A percentile compares a stretch with the other conserved stretches of the same genome.
These are phyloP conservation scores for Cytauxzoon felis DNA, from an alignment of 169 alveolate genomes.

Conservation along the genomic window DNA sequence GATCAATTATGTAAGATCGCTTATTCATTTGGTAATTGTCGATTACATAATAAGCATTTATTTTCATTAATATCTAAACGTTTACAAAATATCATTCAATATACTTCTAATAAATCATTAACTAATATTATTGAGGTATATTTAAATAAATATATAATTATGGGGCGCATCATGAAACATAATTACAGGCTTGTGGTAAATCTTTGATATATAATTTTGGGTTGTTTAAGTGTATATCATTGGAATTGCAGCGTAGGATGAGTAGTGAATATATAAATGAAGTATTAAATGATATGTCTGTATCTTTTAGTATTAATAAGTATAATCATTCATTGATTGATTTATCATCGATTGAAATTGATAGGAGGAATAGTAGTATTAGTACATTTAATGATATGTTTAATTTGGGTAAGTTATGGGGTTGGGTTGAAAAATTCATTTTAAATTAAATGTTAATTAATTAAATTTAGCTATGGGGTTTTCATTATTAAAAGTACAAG, in stretches of 20 bases:
- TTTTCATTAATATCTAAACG: slow-evolving; percentile 54
- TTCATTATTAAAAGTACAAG: slow-evolving; percentile 58
- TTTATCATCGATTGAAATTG: too few species aligned
- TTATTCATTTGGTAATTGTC: slow-evolving; percentile 60
- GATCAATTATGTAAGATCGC: slow-evolving; percentile 68
- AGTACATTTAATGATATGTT: too few species aligned
- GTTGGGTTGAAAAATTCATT: too few species aligned
- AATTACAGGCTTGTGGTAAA: slow-evolving; percentile 42
- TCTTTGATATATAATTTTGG: slow-evolving; percentile 53
- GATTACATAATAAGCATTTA: slow-evolving; percentile 70
- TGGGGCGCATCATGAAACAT: not conserved
- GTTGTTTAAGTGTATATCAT: slow-evolving; percentile 7
- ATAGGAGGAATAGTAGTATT: too few species aligned
- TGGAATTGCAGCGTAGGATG: slow-evolving; percentile 43
- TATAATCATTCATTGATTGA: too few species aligned
- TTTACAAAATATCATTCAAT: slow-evolving; percentile 25
- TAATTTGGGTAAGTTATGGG: too few species aligned
- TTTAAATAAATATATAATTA: not conserved
- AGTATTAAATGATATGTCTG: too few species aligned
- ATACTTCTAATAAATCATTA: slow-evolving; percentile 40
- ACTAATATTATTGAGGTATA: slow-evolving; percentile 37
- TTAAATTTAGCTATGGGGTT: slow-evolving; percentile 56
- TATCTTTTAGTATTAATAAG: too few species aligned
- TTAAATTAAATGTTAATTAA: too few species aligned
- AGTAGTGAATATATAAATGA: not conserved